Conservation (phyloP, 306 rosid genomes). For the Rosa rugosa region DNA sequence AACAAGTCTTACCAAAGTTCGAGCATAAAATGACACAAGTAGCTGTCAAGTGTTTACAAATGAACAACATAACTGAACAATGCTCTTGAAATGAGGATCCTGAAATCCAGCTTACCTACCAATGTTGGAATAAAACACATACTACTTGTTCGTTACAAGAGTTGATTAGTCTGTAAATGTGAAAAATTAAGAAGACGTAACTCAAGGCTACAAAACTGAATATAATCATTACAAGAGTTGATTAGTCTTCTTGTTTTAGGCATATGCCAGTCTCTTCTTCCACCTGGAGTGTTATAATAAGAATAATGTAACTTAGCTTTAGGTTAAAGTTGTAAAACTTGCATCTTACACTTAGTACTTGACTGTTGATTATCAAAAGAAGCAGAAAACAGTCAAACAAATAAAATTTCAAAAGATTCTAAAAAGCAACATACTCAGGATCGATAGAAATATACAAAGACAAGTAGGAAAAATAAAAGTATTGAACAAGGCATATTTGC, state of each 20-base stretch:
- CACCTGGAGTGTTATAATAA: slow-evolving; percentile 47
- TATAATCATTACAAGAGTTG: background rate
- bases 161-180: slow-evolving; percentile 24
- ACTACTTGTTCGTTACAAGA: slow-evolving; percentile 31
- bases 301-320: slow-evolving; percentile 1
- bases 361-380: background rate
- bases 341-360: background rate
- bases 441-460: background rate
- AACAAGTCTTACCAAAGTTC: too few species aligned
- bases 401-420: background rate
- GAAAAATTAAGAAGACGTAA: slow-evolving; percentile 19
- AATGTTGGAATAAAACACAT: slow-evolving; percentile 28
- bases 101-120: slow-evolving; percentile 63
- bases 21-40: slow-evolving; percentile 10
- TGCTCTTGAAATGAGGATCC: slow-evolving; percentile 35
- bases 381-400: background rate
- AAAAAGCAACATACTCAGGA: background rate
- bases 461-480: background rate
- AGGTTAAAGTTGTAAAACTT: background rate
- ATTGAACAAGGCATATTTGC: background rate
- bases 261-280: slow-evolving; percentile 87
- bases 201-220: slow-evolving; percentile 4
- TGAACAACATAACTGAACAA: slow-evolving; percentile 32
- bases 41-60: slow-evolving; percentile 28
- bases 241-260: slow-evolving; percentile 52